Base-by-base conservation (phyloP, 1,284 basidiomycete species). In the Sanghuangporus weigelae region DNA sequence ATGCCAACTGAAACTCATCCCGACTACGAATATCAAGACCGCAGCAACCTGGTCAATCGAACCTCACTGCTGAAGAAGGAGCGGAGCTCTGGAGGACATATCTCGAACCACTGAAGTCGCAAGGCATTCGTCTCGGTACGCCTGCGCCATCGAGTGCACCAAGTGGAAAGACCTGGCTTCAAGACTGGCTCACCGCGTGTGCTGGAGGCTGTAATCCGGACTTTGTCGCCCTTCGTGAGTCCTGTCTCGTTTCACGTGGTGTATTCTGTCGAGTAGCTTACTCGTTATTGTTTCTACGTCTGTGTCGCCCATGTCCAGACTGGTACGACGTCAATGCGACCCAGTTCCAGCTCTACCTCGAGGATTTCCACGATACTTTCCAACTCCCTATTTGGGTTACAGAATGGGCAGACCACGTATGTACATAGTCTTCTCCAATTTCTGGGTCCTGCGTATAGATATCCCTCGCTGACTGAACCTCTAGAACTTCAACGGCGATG, bases 301-400 rank as follows among this genome's bases (percentile, higher is more conserved):
- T 11, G 8, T 35, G 38, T 36, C 14, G 23, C 54, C 31, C 8
- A 42, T 16, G 5, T 38, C 19, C 51, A 68, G 71, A 75, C 59
- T 76, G 75, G 72, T 82, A 81, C 69, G 78, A 76, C 60, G 69
- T 75, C 53, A 74, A 76, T 59, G 73, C 75, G 6, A 71, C 73
- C 7, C 70, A 71, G 46, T 78, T 81, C 68, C 72, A 76, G 42
- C 64, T 71, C 21, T 77, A 78, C 60, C 67, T 81, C 12, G 67
- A 74, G 36, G 76, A 78, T 57, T 79, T 77, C 64, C 74, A 80
- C 66, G 57, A 73, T 4, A 75, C 76, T 0, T 81, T 62, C 60
- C 46, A 65, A 35, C 65, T 69, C n/a, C 76, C 76, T 1, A 69
- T 81, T 10, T 80, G 78, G 78, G 73, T 81, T 1, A 80, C 80